phyloP scores from a whole-genome alignment of 2,329 filamentous ascomycete species.

The Fusarium sp. region DNA sequence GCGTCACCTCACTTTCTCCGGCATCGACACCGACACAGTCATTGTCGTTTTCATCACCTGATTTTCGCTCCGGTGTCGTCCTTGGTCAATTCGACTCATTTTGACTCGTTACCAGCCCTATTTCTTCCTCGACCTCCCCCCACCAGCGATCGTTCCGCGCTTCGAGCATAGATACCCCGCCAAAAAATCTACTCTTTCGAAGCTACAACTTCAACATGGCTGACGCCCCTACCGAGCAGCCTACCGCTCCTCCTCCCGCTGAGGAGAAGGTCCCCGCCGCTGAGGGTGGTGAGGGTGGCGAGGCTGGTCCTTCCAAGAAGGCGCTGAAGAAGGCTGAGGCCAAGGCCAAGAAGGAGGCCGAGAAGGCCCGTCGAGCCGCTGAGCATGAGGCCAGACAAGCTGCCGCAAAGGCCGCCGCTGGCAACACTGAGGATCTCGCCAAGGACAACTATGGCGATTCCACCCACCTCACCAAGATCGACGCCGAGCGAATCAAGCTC shows the following conservation, averaged over 20 bases:
- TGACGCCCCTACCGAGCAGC: constrained; percentile 36
- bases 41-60: constrained; percentile 33
- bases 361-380: constrained; percentile 79
- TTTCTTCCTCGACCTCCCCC: constrained; percentile 10
- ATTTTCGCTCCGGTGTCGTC: constrained; percentile 27
- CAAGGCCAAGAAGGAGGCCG: constrained; percentile 89
- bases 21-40: constrained; percentile 37
- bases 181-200: constrained; percentile 3
- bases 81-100: constrained; percentile 18
- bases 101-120: constrained; percentile 9
- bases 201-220: constrained; percentile 29
- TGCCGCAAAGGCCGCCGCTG: constrained; percentile 73
- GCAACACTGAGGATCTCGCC: constrained; percentile 75
- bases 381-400: constrained; percentile 80
- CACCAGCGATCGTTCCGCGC: constrained; percentile 4
- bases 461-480: constrained; percentile 68
- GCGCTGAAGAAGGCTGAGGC: constrained; percentile 85
- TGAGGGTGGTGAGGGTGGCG: constrained; percentile 34
- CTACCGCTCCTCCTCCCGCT: constrained; percentile 30
- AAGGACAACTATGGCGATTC: constrained; percentile 85
- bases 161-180: constrained; percentile 11
- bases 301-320: constrained; percentile 63
- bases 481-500: constrained; percentile 70
- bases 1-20: constrained; percentile 39
- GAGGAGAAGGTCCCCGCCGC: constrained; percentile 28